These are phyloP conservation scores for Amanita phalloides DNA, from an alignment of 768 basidiomycete genomes.

Conservation along the genomic window DNA sequence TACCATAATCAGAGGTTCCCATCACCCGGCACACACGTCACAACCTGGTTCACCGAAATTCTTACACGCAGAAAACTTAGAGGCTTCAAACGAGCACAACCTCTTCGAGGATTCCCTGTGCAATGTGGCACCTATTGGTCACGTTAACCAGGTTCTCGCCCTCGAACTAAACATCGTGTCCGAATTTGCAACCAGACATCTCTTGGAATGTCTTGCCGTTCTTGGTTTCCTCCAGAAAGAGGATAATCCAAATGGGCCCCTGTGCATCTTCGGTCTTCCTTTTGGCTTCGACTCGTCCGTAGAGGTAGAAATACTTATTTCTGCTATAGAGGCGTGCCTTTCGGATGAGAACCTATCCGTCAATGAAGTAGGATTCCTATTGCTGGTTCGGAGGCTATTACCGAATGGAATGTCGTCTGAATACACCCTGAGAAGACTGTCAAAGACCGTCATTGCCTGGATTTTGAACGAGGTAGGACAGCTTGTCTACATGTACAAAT, in stretches of 20 bases:
- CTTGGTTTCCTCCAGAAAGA: constrained; percentile 49
- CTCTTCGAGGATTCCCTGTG: constrained; percentile 31
- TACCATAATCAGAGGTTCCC: constrained; percentile 42
- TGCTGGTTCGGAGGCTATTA: constrained; percentile 63
- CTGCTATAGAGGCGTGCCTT: constrained; percentile 62
- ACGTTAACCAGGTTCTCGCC: constrained; percentile 50
- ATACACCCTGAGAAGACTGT: constrained; percentile 55
- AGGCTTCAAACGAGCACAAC: constrained; percentile 11
- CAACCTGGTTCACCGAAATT: constrained; percentile 28
- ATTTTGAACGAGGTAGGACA: constrained; percentile 55
- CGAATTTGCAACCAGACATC: constrained; percentile 36
- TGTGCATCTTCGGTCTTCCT: constrained; percentile 60
- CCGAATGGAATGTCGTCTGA: constrained; percentile 65
- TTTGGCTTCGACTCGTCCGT: constrained; percentile 60
- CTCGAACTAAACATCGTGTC: constrained; percentile 47
- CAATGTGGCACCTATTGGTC: constrained; percentile 46
- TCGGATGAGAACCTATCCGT: constrained; percentile 60
- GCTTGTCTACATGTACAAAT: not conserved
- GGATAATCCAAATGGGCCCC: constrained; percentile 22
- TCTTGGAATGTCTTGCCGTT: constrained; percentile 51
- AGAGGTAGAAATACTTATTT: constrained; percentile 63
- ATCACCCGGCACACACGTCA: constrained; percentile 10
- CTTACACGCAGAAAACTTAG: constrained; percentile 30
- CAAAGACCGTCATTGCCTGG: constrained; percentile 53
- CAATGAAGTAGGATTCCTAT: constrained; percentile 64